A percentile compares a stretch with the other conserved stretches of the same genome.
Evolutionary conservation across 148 eudicot genomes (phyloP).

Genomic region (Gaultheria prostrata): DNA sequence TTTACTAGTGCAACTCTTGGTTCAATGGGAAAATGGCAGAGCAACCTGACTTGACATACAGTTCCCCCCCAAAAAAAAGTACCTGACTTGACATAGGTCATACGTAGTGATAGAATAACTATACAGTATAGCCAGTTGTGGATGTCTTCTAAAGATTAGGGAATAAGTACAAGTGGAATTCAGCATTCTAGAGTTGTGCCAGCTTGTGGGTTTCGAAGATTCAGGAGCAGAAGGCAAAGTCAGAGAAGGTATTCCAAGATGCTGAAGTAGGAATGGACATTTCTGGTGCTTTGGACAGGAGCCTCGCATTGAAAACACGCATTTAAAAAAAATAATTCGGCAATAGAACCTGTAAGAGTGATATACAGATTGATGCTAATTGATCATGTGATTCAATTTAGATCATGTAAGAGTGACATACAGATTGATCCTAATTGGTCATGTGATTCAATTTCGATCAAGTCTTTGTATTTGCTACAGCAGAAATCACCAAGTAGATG

Average conservation of each 20-base stretch:
- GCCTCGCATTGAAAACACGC: not conserved
- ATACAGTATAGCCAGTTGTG: not conserved
- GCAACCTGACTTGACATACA: not conserved
- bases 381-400: not conserved
- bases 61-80: no score
- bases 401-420: no score
- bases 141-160: not conserved
- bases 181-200: not conserved
- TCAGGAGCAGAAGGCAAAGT: not conserved
- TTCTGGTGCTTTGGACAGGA: slow-evolving; percentile 3
- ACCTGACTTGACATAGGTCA: no score
- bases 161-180: not conserved
- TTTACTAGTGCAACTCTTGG: not conserved
- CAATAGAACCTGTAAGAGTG: not conserved
- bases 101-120: not conserved
- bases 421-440: not conserved
- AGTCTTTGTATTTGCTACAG: not conserved
- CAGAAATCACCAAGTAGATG: not conserved
- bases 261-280: not conserved
- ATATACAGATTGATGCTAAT: not conserved
- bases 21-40: not conserved
- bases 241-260: not conserved
- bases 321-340: no score
- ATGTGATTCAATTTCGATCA: not conserved
- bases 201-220: not conserved